These are phyloP conservation scores for Alternaria postmessia DNA, from an alignment of 2,329 filamentous ascomycete species.

Conservation along the genomic window DNA sequence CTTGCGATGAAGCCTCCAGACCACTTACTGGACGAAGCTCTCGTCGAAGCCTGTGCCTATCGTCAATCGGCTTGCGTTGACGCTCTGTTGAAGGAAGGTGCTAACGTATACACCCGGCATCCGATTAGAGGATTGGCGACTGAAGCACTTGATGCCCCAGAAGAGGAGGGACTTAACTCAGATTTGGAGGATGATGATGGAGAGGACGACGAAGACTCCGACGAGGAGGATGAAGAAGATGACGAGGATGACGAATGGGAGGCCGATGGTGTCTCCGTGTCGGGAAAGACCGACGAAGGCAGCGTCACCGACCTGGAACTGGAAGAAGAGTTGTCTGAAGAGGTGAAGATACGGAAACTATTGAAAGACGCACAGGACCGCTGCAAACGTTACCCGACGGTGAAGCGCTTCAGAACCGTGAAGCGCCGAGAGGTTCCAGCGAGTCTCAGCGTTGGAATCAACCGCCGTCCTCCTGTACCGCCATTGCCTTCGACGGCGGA, in stretches of 20 bases:
- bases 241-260: slow-evolving; percentile 24
- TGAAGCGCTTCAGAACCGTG: slow-evolving; percentile 29
- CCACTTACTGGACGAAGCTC: slow-evolving; percentile 32
- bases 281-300: slow-evolving; percentile 20
- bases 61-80: slow-evolving; percentile 30
- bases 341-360: slow-evolving; percentile 31
- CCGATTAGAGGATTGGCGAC: slow-evolving; percentile 18
- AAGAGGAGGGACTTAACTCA: slow-evolving; percentile 25
- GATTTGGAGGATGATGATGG: slow-evolving; percentile 27
- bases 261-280: slow-evolving; percentile 21
- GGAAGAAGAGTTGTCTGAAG: slow-evolving; percentile 25
- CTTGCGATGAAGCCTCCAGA: slow-evolving; percentile 26
- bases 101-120: slow-evolving; percentile 29
- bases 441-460: slow-evolving; percentile 5
- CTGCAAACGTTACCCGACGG: slow-evolving; percentile 32
- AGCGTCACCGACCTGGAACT: slow-evolving; percentile 30
- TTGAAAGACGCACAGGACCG: slow-evolving; percentile 30
- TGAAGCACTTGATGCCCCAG: slow-evolving; percentile 22
- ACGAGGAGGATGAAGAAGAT: slow-evolving; percentile 17
- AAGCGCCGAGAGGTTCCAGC: slow-evolving; percentile 14
- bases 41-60: slow-evolving; percentile 32
- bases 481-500: neutral
- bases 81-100: slow-evolving; percentile 26
- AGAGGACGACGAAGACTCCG: slow-evolving; percentile 14
- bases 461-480: slow-evolving; percentile 7